Evolutionary conservation across 1,139 yeast species (phyloP), one percentile per base, ranked within the genome.

Genomic region (Meyerozyma elateridarum): DNA sequence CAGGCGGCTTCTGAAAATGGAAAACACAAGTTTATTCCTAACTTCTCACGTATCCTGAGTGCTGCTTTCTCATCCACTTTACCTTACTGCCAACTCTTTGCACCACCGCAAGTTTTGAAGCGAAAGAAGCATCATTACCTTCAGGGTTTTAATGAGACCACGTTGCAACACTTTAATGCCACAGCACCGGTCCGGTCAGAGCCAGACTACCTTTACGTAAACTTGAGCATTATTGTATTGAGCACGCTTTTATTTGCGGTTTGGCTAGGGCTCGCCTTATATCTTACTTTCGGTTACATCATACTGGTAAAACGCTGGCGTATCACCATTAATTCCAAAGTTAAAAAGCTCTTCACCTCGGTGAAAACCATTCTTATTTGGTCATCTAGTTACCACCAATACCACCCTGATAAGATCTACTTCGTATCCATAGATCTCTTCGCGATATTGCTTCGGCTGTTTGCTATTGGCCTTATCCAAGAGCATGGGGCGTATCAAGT

Each of bases 401-500:
- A 65, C 44, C 59, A 61, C 17, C 78, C 79, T 2, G 51, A 59
- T 16, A 54, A 58, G 36, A 60, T 69, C 1, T 54, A 50, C 35
- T 74, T 52, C 42, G 61, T 64, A 6, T 44, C 59, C 2, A 40
- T 64, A 25, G 75, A 72, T 25, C 45, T 55, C 8, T 21, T 48
- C 0, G 52, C 55, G 4, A 34, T 63, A 5, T 30, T 72, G 1
- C 20, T 57, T 3, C 61, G 62, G 36, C 61, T 66, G 42, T 32
- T 68, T 12, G 50, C 71, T 0, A 57, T 75, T 29, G 76, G 77
- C 0, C 47, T 62, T 17, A 38, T 72, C 16, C 77, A 72, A 38
- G 36, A 41, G 4, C 49, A 54, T 36, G 79, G 79, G 0, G 35
- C 55, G 2, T 64, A 60, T 3, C 80, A 75, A 42, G 68, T 73